Evolutionary conservation across 1,284 basidiomycete genomes (phyloP).

Genomic region (Vanrija pseudolonga): DNA sequence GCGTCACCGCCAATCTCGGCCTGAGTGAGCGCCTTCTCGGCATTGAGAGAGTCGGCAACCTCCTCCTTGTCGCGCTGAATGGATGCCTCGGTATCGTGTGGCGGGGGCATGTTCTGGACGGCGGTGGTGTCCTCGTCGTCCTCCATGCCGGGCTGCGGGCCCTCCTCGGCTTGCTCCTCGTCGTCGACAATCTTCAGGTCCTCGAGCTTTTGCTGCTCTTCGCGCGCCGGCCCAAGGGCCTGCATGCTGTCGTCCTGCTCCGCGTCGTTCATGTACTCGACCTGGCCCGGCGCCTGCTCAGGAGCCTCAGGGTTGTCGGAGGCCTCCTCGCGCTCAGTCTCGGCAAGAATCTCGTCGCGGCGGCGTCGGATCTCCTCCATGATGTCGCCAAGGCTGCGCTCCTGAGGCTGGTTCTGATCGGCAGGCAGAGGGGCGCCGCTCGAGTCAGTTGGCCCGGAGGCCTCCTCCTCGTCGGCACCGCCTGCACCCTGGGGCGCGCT

Average conservation of each 20-base stretch:
- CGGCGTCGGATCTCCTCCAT: constrained; percentile 77
- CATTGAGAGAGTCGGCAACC: constrained; percentile 18
- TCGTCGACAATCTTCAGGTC: constrained; percentile 74
- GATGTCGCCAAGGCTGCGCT: constrained; percentile 81
- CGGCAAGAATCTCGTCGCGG: constrained; percentile 75
- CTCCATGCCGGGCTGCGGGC: constrained; percentile 13
- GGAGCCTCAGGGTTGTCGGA: constrained; percentile 37
- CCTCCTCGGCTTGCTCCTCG: constrained; percentile 17
- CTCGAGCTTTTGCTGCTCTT: constrained; percentile 74
- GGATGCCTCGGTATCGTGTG: constrained; percentile 14
- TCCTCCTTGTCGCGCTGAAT: constrained; percentile 18
- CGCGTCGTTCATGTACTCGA: constrained; percentile 77
- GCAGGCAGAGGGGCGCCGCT: constrained; percentile 38
- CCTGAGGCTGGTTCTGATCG: constrained; percentile 51
- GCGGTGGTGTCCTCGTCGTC: constrained; percentile 15
- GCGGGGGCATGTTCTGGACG: not conserved
- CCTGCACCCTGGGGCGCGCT: constrained; percentile 28
- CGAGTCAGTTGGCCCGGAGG: constrained; percentile 40
- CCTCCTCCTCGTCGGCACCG: constrained; percentile 36
- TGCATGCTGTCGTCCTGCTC: constrained; percentile 75
- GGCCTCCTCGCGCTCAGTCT: constrained; percentile 50
- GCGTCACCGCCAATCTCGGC: constrained; percentile 39
- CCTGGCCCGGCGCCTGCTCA: constrained; percentile 56
- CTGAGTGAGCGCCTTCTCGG: constrained; percentile 49
- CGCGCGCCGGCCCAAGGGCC: constrained; percentile 79